Percentiles rank a stretch among this genome's conserved stretches.
Evolutionary conservation across 371 early-diverging fungal genomes (phyloP).

Genomic region (Mycotypha africana): DNA sequence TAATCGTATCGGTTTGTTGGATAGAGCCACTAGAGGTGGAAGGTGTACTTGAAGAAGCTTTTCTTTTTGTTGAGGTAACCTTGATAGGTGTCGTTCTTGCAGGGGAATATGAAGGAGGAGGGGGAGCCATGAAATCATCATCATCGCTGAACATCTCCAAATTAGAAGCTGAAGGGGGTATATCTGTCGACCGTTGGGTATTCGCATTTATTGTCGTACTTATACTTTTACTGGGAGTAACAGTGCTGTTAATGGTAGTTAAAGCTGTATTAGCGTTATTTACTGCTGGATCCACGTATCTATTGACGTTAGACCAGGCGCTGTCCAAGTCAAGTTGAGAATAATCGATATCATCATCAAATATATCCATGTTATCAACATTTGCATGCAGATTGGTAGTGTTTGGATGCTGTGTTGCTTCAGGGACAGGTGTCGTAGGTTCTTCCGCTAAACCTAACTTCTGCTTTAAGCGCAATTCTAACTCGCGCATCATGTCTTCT

Average conservation of each 20-base stretch:
- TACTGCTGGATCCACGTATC: neutral
- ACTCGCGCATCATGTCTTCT: constrained; percentile 24
- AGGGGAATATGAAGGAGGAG: neutral
- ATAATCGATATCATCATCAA: constrained; percentile 6
- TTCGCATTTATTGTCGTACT: neutral
- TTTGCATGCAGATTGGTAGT: neutral
- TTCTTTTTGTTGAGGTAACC: too few species aligned
- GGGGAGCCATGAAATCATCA: neutral
- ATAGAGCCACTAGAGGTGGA: too few species aligned
- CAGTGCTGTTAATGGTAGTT: too few species aligned
- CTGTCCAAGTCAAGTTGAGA: neutral
- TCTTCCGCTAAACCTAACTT: constrained; percentile 11
- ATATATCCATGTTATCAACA: neutral
- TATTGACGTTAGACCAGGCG: neutral
- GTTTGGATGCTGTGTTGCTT: neutral
- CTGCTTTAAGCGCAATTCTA: constrained; percentile 19
- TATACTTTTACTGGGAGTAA: too few species aligned
- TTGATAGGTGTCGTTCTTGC: too few species aligned
- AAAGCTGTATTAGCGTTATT: neutral
- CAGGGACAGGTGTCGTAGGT: neutral
- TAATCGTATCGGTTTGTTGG: too few species aligned
- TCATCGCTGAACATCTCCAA: neutral
- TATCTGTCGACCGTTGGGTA: too few species aligned
- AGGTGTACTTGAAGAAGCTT: too few species aligned
- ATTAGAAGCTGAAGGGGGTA: neutral